Evolutionary conservation across 2,329 filamentous ascomycete species (phyloP).

Genomic region (Fusarium nygamai): DNA sequence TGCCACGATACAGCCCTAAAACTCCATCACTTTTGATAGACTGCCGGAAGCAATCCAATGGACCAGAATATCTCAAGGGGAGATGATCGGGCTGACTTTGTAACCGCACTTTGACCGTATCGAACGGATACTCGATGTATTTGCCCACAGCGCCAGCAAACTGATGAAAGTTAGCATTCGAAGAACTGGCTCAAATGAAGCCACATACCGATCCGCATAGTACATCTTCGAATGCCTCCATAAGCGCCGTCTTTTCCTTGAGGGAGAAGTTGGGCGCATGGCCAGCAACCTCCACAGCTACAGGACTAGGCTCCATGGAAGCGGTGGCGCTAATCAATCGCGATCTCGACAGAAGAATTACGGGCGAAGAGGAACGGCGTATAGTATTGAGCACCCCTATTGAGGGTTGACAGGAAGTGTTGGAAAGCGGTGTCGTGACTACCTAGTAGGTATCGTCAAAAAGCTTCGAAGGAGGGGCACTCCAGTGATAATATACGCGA

Average conservation of each 20-base stretch:
- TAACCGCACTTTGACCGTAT: constrained; percentile 96
- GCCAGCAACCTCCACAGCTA: constrained; percentile 42
- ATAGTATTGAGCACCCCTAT: not conserved
- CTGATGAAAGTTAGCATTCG: constrained; percentile 52
- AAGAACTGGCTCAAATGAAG: not conserved
- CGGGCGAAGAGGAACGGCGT: not conserved
- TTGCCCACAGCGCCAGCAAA: constrained; percentile 89
- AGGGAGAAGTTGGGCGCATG: constrained; percentile 42
- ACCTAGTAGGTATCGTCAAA: not conserved
- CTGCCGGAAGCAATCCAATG: constrained; percentile 92
- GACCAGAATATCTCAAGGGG: constrained; percentile 84
- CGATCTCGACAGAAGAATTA: not conserved
- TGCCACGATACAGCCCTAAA: constrained; percentile 86
- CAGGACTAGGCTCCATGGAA: constrained; percentile 46
- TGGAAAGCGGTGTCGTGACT: constrained; percentile 5
- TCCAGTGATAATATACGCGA: not conserved
- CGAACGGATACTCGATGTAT: constrained; percentile 98
- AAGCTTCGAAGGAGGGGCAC: constrained; percentile 13
- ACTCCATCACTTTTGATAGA: constrained; percentile 84
- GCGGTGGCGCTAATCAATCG: not conserved
- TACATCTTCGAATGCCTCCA: constrained; percentile 85
- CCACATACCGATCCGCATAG: constrained; percentile 82
- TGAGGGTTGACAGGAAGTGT: not conserved
- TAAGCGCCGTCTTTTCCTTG: constrained; percentile 53
- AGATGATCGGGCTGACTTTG: constrained; percentile 92